phyloP scores from a whole-genome alignment of 2,329 filamentous ascomycete genomes.

The Paramyrothecium roridum region DNA sequence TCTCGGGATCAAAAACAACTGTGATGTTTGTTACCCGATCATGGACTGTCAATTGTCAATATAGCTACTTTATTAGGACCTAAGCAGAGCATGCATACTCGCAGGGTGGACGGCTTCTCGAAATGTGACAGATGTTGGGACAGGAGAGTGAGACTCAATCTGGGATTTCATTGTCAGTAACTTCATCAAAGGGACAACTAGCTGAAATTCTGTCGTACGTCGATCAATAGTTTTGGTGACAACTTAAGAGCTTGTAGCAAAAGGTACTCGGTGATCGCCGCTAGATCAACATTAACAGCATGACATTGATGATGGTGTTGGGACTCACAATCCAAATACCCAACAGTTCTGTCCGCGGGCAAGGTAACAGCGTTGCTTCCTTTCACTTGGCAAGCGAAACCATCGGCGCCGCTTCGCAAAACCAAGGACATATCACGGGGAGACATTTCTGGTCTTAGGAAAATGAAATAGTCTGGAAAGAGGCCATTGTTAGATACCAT shows the following conservation, averaged over 20 bases:
- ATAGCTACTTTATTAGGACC: background rate
- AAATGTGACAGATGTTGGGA: background rate
- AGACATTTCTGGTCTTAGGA: background rate
- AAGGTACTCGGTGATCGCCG: conserved; percentile 4
- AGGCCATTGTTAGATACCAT: background rate
- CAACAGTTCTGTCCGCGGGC: background rate
- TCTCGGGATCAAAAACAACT: conserved; percentile 1
- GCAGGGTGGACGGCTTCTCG: background rate
- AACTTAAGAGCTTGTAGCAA: conserved; percentile 6
- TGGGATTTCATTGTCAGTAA: background rate
- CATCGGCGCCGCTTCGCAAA: conserved; percentile 2
- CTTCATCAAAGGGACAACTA: background rate
- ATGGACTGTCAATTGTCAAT: background rate
- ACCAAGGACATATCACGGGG: conserved; percentile 3
- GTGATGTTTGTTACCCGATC: background rate
- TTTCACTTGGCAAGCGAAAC: conserved; percentile 4
- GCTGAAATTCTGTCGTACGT: background rate
- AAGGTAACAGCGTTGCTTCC: conserved; percentile 4
- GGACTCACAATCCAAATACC: background rate
- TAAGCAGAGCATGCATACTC: background rate
- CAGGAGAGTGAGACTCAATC: background rate
- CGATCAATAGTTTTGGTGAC: conserved; percentile 5
- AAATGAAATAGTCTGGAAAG: conserved; percentile 2
- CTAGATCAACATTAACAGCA: background rate
- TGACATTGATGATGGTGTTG: background rate